These are phyloP conservation scores for Auriscalpium vulgare DNA, from an alignment of 768 basidiomycete genomes.

Conservation along the genomic window DNA sequence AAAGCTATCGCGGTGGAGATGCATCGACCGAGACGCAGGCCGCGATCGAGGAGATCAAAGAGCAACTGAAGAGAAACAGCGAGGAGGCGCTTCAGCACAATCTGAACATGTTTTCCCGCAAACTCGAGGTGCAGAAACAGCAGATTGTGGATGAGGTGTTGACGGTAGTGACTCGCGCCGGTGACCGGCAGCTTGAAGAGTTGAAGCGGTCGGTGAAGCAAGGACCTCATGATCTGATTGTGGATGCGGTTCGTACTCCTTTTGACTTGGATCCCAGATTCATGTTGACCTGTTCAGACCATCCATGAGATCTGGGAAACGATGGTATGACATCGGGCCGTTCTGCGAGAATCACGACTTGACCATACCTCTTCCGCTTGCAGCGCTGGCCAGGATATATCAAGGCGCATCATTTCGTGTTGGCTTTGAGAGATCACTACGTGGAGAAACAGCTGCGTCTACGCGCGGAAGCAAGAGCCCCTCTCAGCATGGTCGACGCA, in stretches of 20 bases:
- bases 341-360: not conserved
- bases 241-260: slow-evolving; percentile 13
- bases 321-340: slow-evolving; percentile 10
- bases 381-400: slow-evolving; percentile 2
- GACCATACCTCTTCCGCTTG: not conserved
- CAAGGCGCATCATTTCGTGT: not conserved
- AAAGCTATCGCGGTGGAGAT: not conserved
- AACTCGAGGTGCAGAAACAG: slow-evolving; percentile 7
- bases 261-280: not conserved
- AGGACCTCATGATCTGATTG: slow-evolving; percentile 19
- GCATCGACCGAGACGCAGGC: slow-evolving; percentile 4
- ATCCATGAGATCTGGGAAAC: slow-evolving; percentile 9
- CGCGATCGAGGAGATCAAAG: slow-evolving; percentile 14
- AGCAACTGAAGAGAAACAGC: slow-evolving; percentile 13
- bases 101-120: slow-evolving; percentile 10
- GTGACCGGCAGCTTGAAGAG: slow-evolving; percentile 3
- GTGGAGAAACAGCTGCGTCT: slow-evolving; percentile 9
- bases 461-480: not conserved
- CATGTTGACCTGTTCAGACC: slow-evolving; percentile 1
- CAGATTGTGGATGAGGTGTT: not conserved
- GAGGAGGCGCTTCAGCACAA: slow-evolving; percentile 12
- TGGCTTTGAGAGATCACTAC: slow-evolving; percentile 24
- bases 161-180: slow-evolving; percentile 10
- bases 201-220: not conserved
- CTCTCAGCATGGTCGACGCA: slow-evolving; percentile 7